Evolutionary conservation across 1,139 yeast genomes (phyloP).

Genomic region (Protomyces macrosporus): DNA sequence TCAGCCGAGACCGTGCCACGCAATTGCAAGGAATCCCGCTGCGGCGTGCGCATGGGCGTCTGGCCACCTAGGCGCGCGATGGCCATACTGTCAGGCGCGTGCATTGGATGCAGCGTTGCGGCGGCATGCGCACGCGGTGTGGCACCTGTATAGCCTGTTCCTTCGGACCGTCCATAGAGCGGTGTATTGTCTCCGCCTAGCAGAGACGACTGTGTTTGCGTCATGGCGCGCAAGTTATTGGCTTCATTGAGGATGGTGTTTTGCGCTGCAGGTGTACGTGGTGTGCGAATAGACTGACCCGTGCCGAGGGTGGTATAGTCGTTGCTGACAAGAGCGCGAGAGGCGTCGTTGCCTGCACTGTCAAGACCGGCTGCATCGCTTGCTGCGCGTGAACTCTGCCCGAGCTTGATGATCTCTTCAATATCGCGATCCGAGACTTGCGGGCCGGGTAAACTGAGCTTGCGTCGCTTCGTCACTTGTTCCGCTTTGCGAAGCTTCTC

Average conservation of each 20-base stretch:
- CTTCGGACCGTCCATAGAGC: constrained; percentile 29
- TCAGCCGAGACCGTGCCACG: constrained; percentile 18
- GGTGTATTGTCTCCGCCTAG: constrained; percentile 36
- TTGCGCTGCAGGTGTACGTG: constrained; percentile 29
- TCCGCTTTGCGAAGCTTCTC: constrained; percentile 40
- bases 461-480: constrained; percentile 49
- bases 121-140: constrained; percentile 25
- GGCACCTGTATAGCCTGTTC: constrained; percentile 28
- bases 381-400: constrained; percentile 32
- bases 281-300: constrained; percentile 23
- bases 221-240: constrained; percentile 35
- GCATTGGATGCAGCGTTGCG: constrained; percentile 33
- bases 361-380: constrained; percentile 28
- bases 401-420: constrained; percentile 37
- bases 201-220: constrained; percentile 37
- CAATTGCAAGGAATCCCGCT: constrained; percentile 25
- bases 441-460: constrained; percentile 54
- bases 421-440: constrained; percentile 41
- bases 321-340: constrained; percentile 14
- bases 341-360: constrained; percentile 33
- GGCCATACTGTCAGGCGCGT: constrained; percentile 21
- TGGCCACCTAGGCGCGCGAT: neutral
- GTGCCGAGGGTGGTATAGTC: constrained; percentile 23
- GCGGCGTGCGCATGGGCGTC: constrained; percentile 25
- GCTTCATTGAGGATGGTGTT: constrained; percentile 36